Evolutionary conservation across 2,329 filamentous ascomycete genomes (phyloP).

Genomic region (Ophiocordyceps robertsii): DNA sequence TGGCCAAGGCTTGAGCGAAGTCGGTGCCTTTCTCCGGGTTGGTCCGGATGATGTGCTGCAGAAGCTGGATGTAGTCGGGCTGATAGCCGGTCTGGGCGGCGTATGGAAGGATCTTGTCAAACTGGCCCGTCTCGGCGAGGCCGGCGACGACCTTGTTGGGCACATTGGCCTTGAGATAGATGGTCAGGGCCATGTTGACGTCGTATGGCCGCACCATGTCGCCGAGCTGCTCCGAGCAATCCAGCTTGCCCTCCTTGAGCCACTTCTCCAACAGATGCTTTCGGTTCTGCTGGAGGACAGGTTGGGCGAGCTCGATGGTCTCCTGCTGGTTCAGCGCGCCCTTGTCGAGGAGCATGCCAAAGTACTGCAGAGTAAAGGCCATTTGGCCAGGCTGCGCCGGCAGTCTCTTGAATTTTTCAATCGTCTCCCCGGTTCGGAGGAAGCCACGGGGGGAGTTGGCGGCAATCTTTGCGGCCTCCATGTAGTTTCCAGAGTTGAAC

Average conservation of each 20-base stretch:
- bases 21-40: constrained; percentile 91
- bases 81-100: constrained; percentile 73
- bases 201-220: constrained; percentile 88
- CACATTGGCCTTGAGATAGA: constrained; percentile 84
- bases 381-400: constrained; percentile 74
- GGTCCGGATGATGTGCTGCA: constrained; percentile 83
- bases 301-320: constrained; percentile 83
- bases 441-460: constrained; percentile 95
- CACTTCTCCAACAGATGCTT: constrained; percentile 97
- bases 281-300: constrained; percentile 83
- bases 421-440: constrained; percentile 84
- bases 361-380: constrained; percentile 92
- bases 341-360: constrained; percentile 94
- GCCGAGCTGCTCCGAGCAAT: constrained; percentile 91
- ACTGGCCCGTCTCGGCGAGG: constrained; percentile 90
- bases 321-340: constrained; percentile 85
- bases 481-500: constrained; percentile 65
- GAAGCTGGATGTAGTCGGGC: constrained; percentile 85
- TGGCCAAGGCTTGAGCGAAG: constrained; percentile 85
- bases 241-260: constrained; percentile 91
- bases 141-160: constrained; percentile 91
- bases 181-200: constrained; percentile 69
- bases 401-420: constrained; percentile 86
- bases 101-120: constrained; percentile 93
- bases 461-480: constrained; percentile 86